Evolutionary conservation across 768 basidiomycete genomes (phyloP).

Genomic region (Boletus rubescentipes): DNA sequence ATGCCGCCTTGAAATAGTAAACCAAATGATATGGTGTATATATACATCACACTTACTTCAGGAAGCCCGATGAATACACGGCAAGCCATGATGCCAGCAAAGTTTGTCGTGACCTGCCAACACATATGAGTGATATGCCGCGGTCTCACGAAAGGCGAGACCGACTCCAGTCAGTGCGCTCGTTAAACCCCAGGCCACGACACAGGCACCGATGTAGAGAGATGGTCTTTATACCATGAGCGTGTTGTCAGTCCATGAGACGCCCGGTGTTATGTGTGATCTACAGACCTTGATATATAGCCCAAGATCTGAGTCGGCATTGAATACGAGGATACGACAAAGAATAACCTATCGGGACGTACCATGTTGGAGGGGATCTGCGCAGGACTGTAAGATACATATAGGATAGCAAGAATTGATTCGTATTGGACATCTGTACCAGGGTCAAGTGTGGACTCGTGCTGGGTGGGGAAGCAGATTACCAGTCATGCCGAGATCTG

Average conservation of each 20-base stretch:
- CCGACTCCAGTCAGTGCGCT: slow-evolving; percentile 60
- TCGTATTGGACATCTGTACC: slow-evolving; percentile 50
- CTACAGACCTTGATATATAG: slow-evolving; percentile 46
- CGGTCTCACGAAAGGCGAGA: not conserved
- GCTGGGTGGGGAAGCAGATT: not conserved
- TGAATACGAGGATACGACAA: not conserved
- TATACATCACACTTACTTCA: slow-evolving; percentile 35
- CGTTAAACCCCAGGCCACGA: slow-evolving; percentile 61
- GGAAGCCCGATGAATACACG: slow-evolving; percentile 64
- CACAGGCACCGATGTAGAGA: slow-evolving; percentile 58
- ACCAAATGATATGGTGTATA: not conserved
- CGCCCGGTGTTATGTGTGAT: not conserved
- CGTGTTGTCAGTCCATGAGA: not conserved
- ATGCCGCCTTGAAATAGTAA: slow-evolving; percentile 44
- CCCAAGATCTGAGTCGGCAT: slow-evolving; percentile 49
- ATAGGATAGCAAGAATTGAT: slow-evolving; percentile 53
- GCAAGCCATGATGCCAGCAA: slow-evolving; percentile 52
- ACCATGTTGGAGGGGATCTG: slow-evolving; percentile 72
- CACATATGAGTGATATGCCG: not conserved
- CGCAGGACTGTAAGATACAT: slow-evolving; percentile 60
- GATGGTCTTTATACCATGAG: slow-evolving; percentile 48
- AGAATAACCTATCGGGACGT: slow-evolving; percentile 1
- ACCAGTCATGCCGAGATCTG: slow-evolving; percentile 38
- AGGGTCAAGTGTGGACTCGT: not conserved
- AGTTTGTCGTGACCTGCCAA: slow-evolving; percentile 51